phyloP scores from a whole-genome alignment of 2,329 filamentous ascomycete species.

The Neocatenulostroma microsporum region DNA sequence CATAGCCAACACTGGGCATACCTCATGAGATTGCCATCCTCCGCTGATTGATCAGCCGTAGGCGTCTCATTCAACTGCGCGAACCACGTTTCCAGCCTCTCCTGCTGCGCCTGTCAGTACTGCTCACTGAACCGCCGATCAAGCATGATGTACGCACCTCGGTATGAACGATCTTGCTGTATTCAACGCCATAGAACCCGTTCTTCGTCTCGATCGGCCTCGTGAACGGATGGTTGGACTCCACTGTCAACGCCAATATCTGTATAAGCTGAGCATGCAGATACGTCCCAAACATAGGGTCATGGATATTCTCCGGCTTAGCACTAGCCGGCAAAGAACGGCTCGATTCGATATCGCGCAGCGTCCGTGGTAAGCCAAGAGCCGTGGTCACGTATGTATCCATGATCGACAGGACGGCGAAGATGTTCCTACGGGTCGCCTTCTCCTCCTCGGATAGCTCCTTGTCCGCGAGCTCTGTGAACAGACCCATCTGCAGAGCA shows the following conservation, averaged over 20 bases:
- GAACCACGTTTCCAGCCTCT: constrained; percentile 7
- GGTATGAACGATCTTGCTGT: constrained; percentile 9
- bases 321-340: constrained; percentile 3
- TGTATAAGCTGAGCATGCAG: constrained; percentile 8
- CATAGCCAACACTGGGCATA: too few species aligned
- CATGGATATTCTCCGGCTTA: neutral
- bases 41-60: too few species aligned
- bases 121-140: neutral
- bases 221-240: constrained; percentile 11
- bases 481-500: constrained; percentile 20
- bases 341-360: constrained; percentile 13
- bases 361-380: constrained; percentile 16
- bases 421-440: constrained; percentile 10
- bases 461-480: constrained; percentile 9
- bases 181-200: constrained; percentile 10
- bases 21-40: too few species aligned
- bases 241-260: constrained; percentile 8
- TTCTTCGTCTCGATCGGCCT: constrained; percentile 9
- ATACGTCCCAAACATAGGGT: constrained; percentile 10
- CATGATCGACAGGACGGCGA: constrained; percentile 16
- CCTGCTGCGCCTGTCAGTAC: constrained; percentile 2
- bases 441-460: constrained; percentile 8
- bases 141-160: constrained; percentile 4
- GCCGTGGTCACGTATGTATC: constrained; percentile 17
- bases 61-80: too few species aligned